phyloP scores from a whole-genome alignment of 1,284 basidiomycete species.

The Ustilago tritici region DNA sequence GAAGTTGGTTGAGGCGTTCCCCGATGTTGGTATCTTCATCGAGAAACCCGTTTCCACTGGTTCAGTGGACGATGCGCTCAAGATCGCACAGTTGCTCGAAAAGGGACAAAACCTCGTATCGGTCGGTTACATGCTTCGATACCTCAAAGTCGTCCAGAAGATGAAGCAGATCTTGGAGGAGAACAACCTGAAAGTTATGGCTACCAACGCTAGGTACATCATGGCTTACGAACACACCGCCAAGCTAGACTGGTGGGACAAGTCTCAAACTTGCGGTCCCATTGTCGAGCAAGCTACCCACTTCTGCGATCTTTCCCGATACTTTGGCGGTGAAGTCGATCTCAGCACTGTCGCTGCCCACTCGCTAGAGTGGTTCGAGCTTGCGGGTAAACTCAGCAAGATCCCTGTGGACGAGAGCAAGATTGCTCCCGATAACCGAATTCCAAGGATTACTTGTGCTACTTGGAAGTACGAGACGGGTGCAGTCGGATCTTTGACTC shows the following conservation, averaged over 20 bases:
- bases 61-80: slow-evolving; percentile 73
- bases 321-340: slow-evolving; percentile 97
- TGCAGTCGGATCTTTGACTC: slow-evolving; percentile 68
- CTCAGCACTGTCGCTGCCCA: slow-evolving; percentile 78
- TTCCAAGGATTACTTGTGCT: slow-evolving; percentile 67
- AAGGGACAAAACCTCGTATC: slow-evolving; percentile 78
- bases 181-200: slow-evolving; percentile 96
- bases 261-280: slow-evolving; percentile 88
- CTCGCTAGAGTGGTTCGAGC: slow-evolving; percentile 67
- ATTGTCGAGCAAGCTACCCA: slow-evolving; percentile 97
- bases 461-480: slow-evolving; percentile 69
- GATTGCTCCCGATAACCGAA: slow-evolving; percentile 73
- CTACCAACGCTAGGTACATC: slow-evolving; percentile 93
- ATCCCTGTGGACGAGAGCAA: slow-evolving; percentile 83
- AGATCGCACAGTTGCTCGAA: slow-evolving; percentile 67
- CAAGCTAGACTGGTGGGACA: slow-evolving; percentile 97
- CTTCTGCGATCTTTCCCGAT: slow-evolving; percentile 81
- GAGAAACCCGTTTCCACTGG: slow-evolving; percentile 95
- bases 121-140: slow-evolving; percentile 79
- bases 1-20: slow-evolving; percentile 86
- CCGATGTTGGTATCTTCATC: slow-evolving; percentile 81
- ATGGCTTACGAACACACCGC: slow-evolving; percentile 82
- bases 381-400: slow-evolving; percentile 84
- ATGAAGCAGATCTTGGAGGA: slow-evolving; percentile 95
- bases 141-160: slow-evolving; percentile 82